Evolutionary conservation across 768 basidiomycete species (phyloP).

Genomic region (Cystobasidium onofrii): DNA sequence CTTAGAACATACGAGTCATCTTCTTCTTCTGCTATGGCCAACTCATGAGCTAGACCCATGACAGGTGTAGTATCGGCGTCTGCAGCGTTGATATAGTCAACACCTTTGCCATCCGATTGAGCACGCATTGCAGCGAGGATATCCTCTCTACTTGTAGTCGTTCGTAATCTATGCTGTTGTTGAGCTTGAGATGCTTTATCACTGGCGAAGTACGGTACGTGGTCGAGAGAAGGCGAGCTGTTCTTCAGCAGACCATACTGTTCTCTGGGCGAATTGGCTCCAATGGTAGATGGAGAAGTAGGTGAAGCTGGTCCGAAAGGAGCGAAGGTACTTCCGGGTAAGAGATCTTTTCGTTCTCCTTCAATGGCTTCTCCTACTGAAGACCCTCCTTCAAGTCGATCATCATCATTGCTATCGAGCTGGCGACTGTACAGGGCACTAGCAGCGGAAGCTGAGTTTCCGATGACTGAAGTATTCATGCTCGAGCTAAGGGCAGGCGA

Average conservation of each 20-base stretch:
- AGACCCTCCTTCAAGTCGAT: not conserved
- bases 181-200: not conserved
- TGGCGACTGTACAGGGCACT: constrained; percentile 16
- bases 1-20: not conserved
- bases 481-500: not conserved
- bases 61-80: not conserved
- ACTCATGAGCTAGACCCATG: not conserved
- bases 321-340: constrained; percentile 33
- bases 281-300: not conserved
- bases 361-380: not conserved
- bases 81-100: not conserved
- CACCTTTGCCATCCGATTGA: not conserved
- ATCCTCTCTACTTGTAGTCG: not conserved
- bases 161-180: not conserved
- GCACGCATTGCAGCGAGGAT: not conserved
- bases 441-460: constrained; percentile 11
- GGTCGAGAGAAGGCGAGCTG: not conserved
- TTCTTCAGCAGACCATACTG: not conserved
- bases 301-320: constrained; percentile 12
- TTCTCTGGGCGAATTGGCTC: not conserved
- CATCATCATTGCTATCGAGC: not conserved
- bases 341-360: not conserved
- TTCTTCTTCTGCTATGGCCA: not conserved
- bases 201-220: constrained; percentile 15
- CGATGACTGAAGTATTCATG: constrained; percentile 26